These are phyloP conservation scores for Sporothrix variecibatus DNA, from an alignment of 2,329 filamentous ascomycete species.

Conservation along the genomic window DNA sequence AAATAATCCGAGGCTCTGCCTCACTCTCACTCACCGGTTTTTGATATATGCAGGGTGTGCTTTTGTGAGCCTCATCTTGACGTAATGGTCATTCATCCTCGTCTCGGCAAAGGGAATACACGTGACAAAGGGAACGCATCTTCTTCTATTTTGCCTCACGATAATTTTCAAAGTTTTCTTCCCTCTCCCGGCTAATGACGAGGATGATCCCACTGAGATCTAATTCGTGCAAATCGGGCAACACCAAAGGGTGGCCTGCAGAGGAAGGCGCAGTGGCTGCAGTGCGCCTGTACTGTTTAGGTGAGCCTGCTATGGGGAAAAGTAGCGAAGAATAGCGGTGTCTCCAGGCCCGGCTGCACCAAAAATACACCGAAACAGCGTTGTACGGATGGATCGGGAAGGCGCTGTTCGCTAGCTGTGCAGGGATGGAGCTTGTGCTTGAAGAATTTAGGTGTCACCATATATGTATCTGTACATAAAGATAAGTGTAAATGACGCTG, in stretches of 20 bases:
- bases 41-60: background rate
- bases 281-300: background rate
- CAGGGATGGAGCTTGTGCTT: slow-evolving; percentile 8
- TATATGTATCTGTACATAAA: background rate
- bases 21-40: background rate
- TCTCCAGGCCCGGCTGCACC: background rate
- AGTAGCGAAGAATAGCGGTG: background rate
- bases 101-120: background rate
- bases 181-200: background rate
- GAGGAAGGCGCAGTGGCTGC: slow-evolving; percentile 7
- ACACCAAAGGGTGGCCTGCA: background rate
- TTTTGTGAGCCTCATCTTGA: background rate
- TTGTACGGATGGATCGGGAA: slow-evolving; percentile 27
- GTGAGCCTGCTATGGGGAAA: background rate
- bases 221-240: background rate
- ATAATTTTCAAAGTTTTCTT: background rate
- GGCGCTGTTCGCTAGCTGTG: slow-evolving; percentile 16
- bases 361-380: background rate
- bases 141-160: background rate
- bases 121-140: background rate
- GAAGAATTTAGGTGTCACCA: background rate
- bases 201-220: background rate
- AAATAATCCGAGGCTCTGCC: background rate
- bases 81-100: background rate
- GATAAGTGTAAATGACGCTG: too few relatives aligned